Evolutionary conservation across 345 rosid species (phyloP), one percentile per base, ranked within the genome.

Genomic region (Arabis hirsuta): DNA sequence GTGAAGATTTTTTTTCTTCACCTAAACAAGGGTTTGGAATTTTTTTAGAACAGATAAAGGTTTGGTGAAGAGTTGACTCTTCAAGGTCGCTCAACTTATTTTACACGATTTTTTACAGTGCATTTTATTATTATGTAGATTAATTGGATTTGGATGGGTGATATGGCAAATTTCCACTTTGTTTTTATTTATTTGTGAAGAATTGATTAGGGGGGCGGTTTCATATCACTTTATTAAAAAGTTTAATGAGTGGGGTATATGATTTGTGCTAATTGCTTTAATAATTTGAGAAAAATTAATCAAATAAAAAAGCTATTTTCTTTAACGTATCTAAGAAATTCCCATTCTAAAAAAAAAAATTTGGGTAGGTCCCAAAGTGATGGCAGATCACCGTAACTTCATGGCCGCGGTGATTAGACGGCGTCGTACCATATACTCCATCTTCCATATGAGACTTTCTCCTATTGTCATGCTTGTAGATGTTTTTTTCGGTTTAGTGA

Each of bases 31-130:
- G 24, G 29, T 62, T 43, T 43, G 46, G 14, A 22, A 43, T 16
- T 72, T 22, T 32, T 6, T 3, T 34, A 34, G 6, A 1, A 34
- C 38, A 34, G 6, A 7, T 26, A 51, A n/a, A 24, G 41, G 61
- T 61, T 71, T 71, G 76, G 76, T 71, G 69, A 62, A 62, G 44
- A 19, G 69, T 26, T 50, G 74, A 56, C 44, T 70, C 41, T 13
- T 58, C 29, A 57, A 46, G 6, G 41, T 59, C 36, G n/a, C 12
- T 62, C 20, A 38, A 26, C 58, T 14, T 38, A 36, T 46, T 32
- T 10, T 6, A 56, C 20, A 38, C 12, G 12, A 48, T 6, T 46
- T 36, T 22, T 1, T 29, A 39, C 14, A 12, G 39, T 22, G 0
- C 1, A 9, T 42, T 26, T 12, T 44, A 5, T 39, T 39, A 1